Conservation (phyloP, 805 yeast genomes). For the Metschnikowia corniflorae region DNA sequence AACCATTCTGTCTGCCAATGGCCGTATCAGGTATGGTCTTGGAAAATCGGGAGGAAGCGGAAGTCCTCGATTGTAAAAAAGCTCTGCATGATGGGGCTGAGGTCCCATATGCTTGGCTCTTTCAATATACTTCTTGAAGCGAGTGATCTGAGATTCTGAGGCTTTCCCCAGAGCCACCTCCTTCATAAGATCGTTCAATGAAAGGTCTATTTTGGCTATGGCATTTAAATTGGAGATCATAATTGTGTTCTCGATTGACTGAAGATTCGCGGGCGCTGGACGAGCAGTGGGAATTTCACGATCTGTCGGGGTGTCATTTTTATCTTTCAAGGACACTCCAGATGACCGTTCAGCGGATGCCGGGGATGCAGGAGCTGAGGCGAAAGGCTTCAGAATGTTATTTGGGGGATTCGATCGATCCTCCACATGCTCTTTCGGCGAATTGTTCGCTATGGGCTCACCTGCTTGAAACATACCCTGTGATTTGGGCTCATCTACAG, state of each 20-base stretch:
- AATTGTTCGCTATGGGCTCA: no score
- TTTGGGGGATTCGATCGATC: no score
- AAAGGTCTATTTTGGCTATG: slow-evolving; percentile 71
- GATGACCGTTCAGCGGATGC: no score
- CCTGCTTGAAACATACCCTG: no score
- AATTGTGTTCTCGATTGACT: slow-evolving; percentile 63
- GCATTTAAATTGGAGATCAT: slow-evolving; percentile 84
- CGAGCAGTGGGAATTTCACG: no score
- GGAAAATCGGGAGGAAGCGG: slow-evolving; percentile 20
- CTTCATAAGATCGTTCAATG: slow-evolving; percentile 71
- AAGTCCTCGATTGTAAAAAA: slow-evolving; percentile 19
- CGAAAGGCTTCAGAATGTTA: no score
- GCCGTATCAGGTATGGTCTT: slow-evolving; percentile 12
- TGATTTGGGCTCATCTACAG: no score
- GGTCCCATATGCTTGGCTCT: slow-evolving; percentile 76
- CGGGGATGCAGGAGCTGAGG: no score
- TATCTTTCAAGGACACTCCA: no score
- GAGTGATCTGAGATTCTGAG: slow-evolving; percentile 61
- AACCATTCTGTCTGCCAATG: slow-evolving; percentile 16
- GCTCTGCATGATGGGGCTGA: slow-evolving; percentile 39
- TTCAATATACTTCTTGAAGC: slow-evolving; percentile 77
- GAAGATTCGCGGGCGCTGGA: slow-evolving; percentile 34
- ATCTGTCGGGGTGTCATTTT: no score
- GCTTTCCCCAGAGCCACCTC: slow-evolving; percentile 85
- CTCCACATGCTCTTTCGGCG: no score